Base-by-base conservation (phyloP, 331 rosid genomes). In the Dryas integrifolia region DNA sequence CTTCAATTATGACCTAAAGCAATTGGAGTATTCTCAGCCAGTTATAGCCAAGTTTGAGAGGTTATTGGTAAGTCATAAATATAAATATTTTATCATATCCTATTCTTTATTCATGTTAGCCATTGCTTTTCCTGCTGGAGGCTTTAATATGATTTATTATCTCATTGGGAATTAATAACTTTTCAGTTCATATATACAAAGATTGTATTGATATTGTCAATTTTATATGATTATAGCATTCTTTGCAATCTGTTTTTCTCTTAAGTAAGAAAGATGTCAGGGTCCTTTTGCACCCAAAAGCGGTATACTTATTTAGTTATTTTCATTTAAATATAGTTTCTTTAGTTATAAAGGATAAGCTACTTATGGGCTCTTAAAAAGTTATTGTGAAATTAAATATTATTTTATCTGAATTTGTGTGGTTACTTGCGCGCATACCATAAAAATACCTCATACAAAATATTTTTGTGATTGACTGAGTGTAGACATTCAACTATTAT, bases 21-120 rank as follows among this genome's bases (percentile, higher is more conserved):
- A 79, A 72, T 69, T 76, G 94, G 84, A 86, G 81, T 86, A 78
- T 82, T 73, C 86, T 77, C 89, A 74, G 83, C 83, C 87, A 64
- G 82, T 76, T 46, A 78, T 81, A 78, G 63, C 86, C 61, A 86
- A 84, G 82, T 87, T 93, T 81, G 78, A 89, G 80, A 90, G 97
- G 77, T 87, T 93, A 82, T 76, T 91, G 96, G 98, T 93, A 91
- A 79, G 96, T 48, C 67, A 39, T 38, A 68, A 47, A 61, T 72
- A 67, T 30, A 66, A 14, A 77, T 63, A 59, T 58, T 62, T 13
- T 45, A 26, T 69, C 10, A 6, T 67, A 12, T 40, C 12, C 15
- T 50, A n/a, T 35, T 30, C 13, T 50, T 5, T 48, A n/a, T 30
- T 14, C 57, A 8, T 77, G 47, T 44, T 50, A 69, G 35, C 18